Evolutionary conservation across 2,329 filamentous ascomycete genomes (phyloP).

Genomic region (Knufia petricola): DNA sequence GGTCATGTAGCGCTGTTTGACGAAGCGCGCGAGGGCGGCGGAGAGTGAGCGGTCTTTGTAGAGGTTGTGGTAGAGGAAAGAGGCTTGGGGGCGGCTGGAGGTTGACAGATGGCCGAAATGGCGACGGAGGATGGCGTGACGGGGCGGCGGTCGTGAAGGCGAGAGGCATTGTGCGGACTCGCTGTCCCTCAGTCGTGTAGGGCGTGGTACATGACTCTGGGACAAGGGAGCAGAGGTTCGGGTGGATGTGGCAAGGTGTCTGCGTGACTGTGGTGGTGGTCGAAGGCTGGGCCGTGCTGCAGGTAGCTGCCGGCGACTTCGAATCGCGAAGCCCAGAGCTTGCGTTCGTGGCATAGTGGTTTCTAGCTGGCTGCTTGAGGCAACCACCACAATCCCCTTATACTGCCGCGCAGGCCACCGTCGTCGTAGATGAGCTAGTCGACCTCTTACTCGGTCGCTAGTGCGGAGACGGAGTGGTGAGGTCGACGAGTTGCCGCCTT

Average conservation of each 20-base stretch:
- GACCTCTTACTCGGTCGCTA: no score
- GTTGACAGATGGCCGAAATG: slow-evolving; percentile 17
- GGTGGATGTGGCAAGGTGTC: neutral
- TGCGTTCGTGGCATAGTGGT: slow-evolving; percentile 9
- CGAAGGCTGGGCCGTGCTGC: neutral
- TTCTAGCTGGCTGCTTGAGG: no score
- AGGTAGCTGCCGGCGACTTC: neutral
- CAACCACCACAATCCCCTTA: no score
- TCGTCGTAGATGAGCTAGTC: no score
- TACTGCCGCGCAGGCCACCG: no score
- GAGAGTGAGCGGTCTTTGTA: slow-evolving; percentile 49
- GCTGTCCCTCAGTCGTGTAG: neutral
- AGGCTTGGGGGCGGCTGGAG: slow-evolving; percentile 50
- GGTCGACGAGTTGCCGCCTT: no score
- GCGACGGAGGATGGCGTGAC: neutral
- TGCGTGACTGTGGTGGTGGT: neutral
- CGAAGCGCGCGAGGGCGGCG: slow-evolving; percentile 45
- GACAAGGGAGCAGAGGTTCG: neutral
- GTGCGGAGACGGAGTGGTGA: no score
- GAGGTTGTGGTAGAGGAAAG: slow-evolving; percentile 46
- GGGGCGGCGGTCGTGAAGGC: neutral
- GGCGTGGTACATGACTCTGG: neutral
- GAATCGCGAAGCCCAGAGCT: slow-evolving; percentile 8
- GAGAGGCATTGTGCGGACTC: neutral
- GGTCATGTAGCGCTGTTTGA: slow-evolving; percentile 63